These are phyloP conservation scores for Debaryomycetaceae sp. DNA, from an alignment of 1,139 yeast species.

Conservation along the genomic window DNA sequence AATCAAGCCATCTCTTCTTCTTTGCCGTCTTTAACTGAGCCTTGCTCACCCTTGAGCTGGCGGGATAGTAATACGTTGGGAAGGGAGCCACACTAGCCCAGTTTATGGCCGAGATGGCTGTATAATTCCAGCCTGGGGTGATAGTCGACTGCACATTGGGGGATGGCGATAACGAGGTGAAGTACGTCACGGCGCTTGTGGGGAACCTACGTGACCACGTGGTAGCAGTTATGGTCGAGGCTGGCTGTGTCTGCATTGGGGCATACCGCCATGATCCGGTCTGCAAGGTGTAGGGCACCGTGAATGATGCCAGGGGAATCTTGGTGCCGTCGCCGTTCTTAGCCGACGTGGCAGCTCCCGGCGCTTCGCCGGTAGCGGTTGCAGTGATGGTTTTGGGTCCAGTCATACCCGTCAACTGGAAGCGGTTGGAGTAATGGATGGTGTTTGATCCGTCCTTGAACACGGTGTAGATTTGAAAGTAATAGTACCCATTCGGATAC, in stretches of 20 bases:
- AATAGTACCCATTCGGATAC: conserved; percentile 64
- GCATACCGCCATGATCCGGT: conserved; percentile 76
- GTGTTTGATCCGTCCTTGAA: conserved; percentile 43
- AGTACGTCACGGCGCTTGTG: conserved; percentile 59
- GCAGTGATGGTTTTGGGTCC: conserved; percentile 41
- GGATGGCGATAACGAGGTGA: conserved; percentile 38
- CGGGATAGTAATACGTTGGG: conserved; percentile 51
- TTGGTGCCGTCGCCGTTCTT: conserved; percentile 26
- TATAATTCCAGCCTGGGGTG: conserved; percentile 82
- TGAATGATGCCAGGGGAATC: conserved; percentile 29
- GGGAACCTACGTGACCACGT: conserved; percentile 62
- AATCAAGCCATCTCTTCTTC: conserved; percentile 36
- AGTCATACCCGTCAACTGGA: conserved; percentile 63
- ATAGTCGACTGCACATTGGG: conserved; percentile 56
- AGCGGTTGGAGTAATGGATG: conserved; percentile 70
- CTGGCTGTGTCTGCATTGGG: conserved; percentile 90
- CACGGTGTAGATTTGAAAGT: conserved; percentile 55
- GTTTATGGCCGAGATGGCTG: conserved; percentile 59
- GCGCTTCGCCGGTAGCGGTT: conserved; percentile 27
- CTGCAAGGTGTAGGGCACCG: conserved; percentile 65
- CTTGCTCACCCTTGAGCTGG: conserved; percentile 33
- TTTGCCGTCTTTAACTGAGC: conserved; percentile 37
- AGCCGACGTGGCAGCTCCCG: conserved; percentile 25
- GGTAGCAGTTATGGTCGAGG: conserved; percentile 58
- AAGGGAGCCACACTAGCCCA: conserved; percentile 64